Evolutionary conservation across 1,284 basidiomycete species (phyloP).

Genomic region (Rhodotorula sp.): DNA sequence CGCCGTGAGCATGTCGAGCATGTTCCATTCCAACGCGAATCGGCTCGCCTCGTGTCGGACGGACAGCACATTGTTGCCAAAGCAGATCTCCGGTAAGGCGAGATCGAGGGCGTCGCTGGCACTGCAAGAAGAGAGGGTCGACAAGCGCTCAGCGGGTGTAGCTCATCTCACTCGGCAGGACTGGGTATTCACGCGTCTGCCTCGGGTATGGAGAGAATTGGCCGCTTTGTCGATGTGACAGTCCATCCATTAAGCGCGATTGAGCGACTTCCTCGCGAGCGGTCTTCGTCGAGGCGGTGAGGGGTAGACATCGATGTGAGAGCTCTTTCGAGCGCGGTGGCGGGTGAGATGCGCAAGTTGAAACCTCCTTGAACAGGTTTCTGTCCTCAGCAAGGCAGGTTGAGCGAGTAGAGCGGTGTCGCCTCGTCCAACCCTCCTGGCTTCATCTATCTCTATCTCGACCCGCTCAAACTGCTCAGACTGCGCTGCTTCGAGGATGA

Average conservation of each 20-base stretch:
- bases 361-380: too few species aligned
- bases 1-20: conserved; percentile 64
- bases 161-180: too few species aligned
- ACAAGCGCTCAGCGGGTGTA: conserved; percentile 54
- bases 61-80: conserved; percentile 76
- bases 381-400: too few species aligned
- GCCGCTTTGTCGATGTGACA: conserved; percentile 49
- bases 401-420: not conserved
- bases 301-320: not conserved
- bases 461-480: not conserved
- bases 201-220: conserved; percentile 53
- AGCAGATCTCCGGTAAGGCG: conserved; percentile 95
- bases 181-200: conserved; percentile 51
- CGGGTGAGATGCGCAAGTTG: too few species aligned
- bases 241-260: conserved; percentile 50
- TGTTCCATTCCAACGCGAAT: conserved; percentile 47
- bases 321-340: not conserved
- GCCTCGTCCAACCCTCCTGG: not conserved
- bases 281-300: conserved; percentile 13
- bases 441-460: too few species aligned
- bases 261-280: conserved; percentile 9
- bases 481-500: conserved; percentile 14
- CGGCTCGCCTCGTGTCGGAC: conserved; percentile 52
- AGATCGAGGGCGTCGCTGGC: conserved; percentile 71
- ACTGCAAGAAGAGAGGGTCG: conserved; percentile 56